Evolutionary conservation across 495 filamentous ascomycete species (phyloP).

Genomic region (Umbilicaria muhlenbergii): DNA sequence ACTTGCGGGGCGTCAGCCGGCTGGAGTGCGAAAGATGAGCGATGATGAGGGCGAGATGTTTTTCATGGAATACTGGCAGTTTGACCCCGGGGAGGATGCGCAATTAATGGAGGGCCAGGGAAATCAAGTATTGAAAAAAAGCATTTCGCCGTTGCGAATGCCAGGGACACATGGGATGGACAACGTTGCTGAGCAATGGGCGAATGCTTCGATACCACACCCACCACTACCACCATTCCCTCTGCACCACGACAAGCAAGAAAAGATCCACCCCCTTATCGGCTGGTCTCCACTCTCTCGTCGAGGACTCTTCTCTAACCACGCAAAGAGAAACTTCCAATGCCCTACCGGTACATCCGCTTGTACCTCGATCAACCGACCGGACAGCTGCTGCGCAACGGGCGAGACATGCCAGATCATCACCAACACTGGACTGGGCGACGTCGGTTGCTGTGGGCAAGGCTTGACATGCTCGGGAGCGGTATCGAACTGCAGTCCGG

Average conservation of each 20-base stretch:
- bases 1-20: conserved; percentile 18
- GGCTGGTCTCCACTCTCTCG: conserved; percentile 9
- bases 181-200: background rate
- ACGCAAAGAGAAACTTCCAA: conserved; percentile 39
- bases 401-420: conserved; percentile 57
- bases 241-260: conserved; percentile 13
- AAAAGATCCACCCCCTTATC: conserved; percentile 6
- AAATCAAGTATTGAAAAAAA: conserved; percentile 17
- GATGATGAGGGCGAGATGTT: conserved; percentile 76
- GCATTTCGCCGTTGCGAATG: conserved; percentile 3
- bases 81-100: conserved; percentile 18
- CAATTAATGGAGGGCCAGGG: conserved; percentile 3
- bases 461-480: conserved; percentile 52
- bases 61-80: conserved; percentile 46
- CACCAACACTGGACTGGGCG: conserved; percentile 53
- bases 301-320: conserved; percentile 13
- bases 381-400: conserved; percentile 60
- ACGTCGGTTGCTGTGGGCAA: conserved; percentile 72
- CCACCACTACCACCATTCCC: conserved; percentile 25
- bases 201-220: conserved; percentile 16
- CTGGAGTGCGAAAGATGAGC: conserved; percentile 60
- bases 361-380: conserved; percentile 53
- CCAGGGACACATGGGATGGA: background rate
- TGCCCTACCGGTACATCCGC: conserved; percentile 55
- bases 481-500: conserved; percentile 44